phyloP scores from a whole-genome alignment of 2,329 filamentous ascomycete genomes.

The Xylaria sp. region DNA sequence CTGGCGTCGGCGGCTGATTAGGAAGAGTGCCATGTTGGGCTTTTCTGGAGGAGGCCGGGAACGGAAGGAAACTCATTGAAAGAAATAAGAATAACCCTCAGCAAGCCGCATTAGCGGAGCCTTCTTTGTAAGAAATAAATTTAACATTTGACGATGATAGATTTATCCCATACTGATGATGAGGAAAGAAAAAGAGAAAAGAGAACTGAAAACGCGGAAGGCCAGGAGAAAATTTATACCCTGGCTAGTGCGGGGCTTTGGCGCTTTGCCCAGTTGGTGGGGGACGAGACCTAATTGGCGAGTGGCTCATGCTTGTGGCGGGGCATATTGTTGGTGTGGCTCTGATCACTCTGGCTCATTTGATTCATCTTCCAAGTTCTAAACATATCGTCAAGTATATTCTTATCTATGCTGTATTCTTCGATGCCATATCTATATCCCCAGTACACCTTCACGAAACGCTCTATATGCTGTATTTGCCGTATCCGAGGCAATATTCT shows the following conservation, averaged over 20 bases:
- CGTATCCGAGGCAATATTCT: background rate
- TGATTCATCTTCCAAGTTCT: background rate
- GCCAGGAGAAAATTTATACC: slow-evolving; percentile 24
- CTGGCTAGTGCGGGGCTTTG: slow-evolving; percentile 11
- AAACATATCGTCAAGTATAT: background rate
- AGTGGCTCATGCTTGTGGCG: slow-evolving; percentile 25
- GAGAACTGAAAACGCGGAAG: slow-evolving; percentile 23
- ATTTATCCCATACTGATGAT: slow-evolving; percentile 53
- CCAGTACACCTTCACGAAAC: slow-evolving; percentile 4
- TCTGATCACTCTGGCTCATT: background rate
- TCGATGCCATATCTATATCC: slow-evolving; percentile 7
- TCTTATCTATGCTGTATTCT: background rate
- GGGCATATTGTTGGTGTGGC: background rate
- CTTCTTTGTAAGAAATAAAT: slow-evolving; percentile 48
- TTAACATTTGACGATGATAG: slow-evolving; percentile 51
- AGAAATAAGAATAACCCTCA: slow-evolving; percentile 50
- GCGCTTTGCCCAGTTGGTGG: slow-evolving; percentile 22
- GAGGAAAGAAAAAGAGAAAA: slow-evolving; percentile 47
- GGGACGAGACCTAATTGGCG: slow-evolving; percentile 27
- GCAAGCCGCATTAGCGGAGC: slow-evolving; percentile 52
- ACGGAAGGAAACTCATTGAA: slow-evolving; percentile 52
- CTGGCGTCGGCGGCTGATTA: slow-evolving; percentile 51
- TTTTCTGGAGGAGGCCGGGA: slow-evolving; percentile 51
- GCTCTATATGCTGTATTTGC: background rate
- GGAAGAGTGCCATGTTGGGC: slow-evolving; percentile 48